A percentile compares a stretch with the other conserved stretches of the same genome.
Evolutionary conservation across 345 rosid species (phyloP).

Genomic region (Euphorbia lathyris): DNA sequence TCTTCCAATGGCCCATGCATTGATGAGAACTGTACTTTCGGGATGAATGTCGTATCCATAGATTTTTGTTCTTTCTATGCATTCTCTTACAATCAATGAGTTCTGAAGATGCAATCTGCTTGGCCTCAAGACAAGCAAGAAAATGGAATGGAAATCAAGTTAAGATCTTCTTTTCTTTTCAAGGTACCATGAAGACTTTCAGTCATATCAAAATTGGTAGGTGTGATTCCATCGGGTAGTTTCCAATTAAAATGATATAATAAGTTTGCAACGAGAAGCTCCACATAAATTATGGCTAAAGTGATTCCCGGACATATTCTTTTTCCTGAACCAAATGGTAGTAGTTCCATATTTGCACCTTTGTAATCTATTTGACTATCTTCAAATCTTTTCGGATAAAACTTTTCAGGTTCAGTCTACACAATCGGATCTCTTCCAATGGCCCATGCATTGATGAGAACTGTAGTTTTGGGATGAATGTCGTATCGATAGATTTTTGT

Average conservation of each 20-base stretch:
- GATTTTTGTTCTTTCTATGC: not conserved
- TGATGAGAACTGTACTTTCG: not conserved
- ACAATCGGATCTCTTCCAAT: constrained; percentile 8
- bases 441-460: not conserved
- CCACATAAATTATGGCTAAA: not conserved
- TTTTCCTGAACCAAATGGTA: constrained; percentile 5
- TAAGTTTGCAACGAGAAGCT: not conserved
- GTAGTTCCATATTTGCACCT: not conserved
- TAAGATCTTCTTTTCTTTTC: not conserved
- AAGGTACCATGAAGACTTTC: not conserved
- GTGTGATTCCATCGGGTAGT: not conserved
- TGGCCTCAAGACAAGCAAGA: too few species aligned
- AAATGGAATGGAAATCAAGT: not conserved
- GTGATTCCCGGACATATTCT: not conserved
- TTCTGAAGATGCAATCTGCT: too few species aligned
- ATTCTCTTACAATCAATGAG: constrained; percentile 10
- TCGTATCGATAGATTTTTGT: not conserved
- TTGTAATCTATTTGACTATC: not conserved
- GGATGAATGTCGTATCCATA: not conserved
- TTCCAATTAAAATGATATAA: constrained; percentile 7
- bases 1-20: constrained; percentile 3
- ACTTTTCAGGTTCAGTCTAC: not conserved
- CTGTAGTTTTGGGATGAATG: not conserved
- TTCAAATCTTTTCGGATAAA: constrained; percentile 1
- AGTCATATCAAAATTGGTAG: not conserved